Evolutionary conservation across 2,329 filamentous ascomycete species (phyloP), one percentile per base, ranked within the genome.

Genomic region (Scytalidium sp.): DNA sequence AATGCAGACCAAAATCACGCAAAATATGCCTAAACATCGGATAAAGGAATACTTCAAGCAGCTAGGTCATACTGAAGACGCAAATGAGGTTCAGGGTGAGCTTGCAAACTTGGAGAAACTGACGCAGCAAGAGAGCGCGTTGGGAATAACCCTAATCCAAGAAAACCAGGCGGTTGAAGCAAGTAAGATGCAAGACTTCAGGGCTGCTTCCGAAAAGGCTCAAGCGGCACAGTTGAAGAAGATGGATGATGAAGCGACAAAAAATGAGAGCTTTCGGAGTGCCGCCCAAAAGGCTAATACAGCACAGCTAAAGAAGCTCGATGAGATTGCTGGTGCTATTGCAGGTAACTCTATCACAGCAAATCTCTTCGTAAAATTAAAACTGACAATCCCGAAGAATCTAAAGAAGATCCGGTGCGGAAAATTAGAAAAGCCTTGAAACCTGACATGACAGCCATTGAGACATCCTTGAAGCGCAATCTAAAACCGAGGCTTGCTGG

Each of bases 401-500:
- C 32, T n/a, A 36, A 36, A 36, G 32, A 36, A 15, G 32, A 36
- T n/a, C 32, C 32, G 7, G 32, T 36, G 8, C 32, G 32, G 13
- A 36, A 36, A n/a, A n/a, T 36, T n/a, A 36, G 32, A 36, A 36
- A 36, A n/a, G 32, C 15, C 13, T 15, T 36, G 17, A 36, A 36
- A 36, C 32, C 32, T 36, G 32, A 36, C 13, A 36, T 36, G 32
- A 36, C 32, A n/a, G 32, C 32, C 17, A 15, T 36, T 15, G 32
- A 36, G 15, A 15, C 32, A 8, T 36, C 32, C 5, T n/a, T 36
- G 5, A 36, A 36, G 13, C 32, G 32, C 17, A 36, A 36, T 36
- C 15, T 36, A 15, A 6, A 15, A n/a, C 32, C 32, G 17, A 36
- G 13, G 13, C 32, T 36, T 15, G 5, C 32, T 8, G 65, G 60